Evolutionary conservation across 352 stramenopile species (phyloP).

Genomic region (Globisporangium recalcitrans): DNA sequence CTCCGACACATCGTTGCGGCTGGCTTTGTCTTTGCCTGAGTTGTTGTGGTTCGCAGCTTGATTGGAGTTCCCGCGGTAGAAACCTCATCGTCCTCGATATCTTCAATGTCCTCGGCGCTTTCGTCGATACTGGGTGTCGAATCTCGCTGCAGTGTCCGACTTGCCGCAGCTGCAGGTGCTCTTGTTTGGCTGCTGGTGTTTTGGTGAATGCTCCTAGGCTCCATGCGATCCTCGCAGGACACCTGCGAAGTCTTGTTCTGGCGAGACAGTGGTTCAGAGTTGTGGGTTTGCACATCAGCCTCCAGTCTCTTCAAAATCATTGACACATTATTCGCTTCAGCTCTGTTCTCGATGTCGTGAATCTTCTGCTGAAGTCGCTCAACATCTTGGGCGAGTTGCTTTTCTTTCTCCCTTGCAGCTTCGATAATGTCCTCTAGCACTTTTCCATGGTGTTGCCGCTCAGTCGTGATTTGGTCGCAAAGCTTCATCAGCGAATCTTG

Average conservation of each 20-base stretch:
- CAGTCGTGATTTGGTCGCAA: constrained; percentile 26
- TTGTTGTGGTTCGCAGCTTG: neutral
- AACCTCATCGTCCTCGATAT: constrained; percentile 3
- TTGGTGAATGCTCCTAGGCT: neutral
- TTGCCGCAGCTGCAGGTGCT: neutral
- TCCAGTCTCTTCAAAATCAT: neutral
- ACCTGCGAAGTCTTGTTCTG: neutral
- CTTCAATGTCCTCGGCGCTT: constrained; percentile 16
- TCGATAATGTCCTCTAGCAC: constrained; percentile 6
- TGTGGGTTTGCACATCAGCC: neutral
- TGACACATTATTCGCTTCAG: neutral
- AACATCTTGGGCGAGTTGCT: constrained; percentile 5
- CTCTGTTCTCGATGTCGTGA: constrained; percentile 7
- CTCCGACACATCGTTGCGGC: constrained; percentile 4
- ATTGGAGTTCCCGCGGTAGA: neutral
- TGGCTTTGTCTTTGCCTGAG: neutral
- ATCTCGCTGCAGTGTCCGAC: neutral
- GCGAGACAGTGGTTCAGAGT: neutral
- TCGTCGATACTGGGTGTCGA: neutral
- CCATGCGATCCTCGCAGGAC: neutral
- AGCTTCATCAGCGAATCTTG: constrained; percentile 33
- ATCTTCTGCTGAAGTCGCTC: constrained; percentile 8
- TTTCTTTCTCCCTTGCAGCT: constrained; percentile 2
- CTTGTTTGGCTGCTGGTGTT: neutral
- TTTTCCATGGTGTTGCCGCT: constrained; percentile 17